These are phyloP conservation scores for Clonostachys chloroleuca DNA, from an alignment of 2,329 filamentous ascomycete species.

Conservation along the genomic window DNA sequence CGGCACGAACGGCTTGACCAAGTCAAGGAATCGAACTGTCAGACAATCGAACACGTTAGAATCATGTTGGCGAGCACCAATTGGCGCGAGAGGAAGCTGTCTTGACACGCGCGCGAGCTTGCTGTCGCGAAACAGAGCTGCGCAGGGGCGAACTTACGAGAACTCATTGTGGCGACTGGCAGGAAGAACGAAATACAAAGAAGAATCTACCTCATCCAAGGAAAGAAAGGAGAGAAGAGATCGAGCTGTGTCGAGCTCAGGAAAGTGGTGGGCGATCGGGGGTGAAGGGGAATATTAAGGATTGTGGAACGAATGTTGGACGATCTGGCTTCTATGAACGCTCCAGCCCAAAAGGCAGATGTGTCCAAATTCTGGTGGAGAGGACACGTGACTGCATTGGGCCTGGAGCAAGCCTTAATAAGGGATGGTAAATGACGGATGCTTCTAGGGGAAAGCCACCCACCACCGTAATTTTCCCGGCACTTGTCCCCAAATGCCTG, in stretches of 20 bases:
- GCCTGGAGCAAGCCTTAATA: no score
- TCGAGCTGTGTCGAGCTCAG: constrained; percentile 31
- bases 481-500: not conserved
- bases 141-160: constrained; percentile 36
- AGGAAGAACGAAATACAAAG: constrained; percentile 16
- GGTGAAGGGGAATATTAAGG: constrained; percentile 17
- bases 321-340: constrained; percentile 36
- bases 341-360: constrained; percentile 29
- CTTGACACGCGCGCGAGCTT: constrained; percentile 1
- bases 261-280: constrained; percentile 11
- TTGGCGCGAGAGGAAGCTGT: constrained; percentile 9
- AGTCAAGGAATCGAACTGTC: constrained; percentile 95
- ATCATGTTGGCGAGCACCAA: constrained; percentile 12
- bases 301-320: constrained; percentile 21
- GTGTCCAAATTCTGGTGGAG: constrained; percentile 35
- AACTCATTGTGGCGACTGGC: constrained; percentile 45
- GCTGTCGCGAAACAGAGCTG: constrained; percentile 9
- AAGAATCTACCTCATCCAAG: constrained; percentile 22
- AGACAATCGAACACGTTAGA: constrained; percentile 16
- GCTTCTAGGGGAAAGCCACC: constrained; percentile 16
- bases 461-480: constrained; percentile 8
- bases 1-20: constrained; percentile 99
- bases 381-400: constrained; percentile 4
- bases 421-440: no score
- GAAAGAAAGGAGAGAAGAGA: constrained; percentile 19